Conservation (phyloP, 2,329 filamentous ascomycete genomes). For the Elsinoe necatrix region DNA sequence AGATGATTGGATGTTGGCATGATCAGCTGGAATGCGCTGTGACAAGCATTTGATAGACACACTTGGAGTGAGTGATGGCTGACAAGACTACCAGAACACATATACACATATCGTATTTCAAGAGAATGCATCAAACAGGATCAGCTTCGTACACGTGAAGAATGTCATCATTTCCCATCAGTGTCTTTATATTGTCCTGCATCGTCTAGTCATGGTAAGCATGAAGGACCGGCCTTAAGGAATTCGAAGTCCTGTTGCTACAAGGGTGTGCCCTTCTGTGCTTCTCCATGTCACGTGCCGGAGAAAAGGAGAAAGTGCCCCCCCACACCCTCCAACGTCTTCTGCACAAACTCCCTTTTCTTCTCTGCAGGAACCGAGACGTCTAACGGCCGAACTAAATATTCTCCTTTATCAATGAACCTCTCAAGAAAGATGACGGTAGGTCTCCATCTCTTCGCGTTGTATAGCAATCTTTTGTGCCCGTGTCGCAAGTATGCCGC, state of each 20-base stretch:
- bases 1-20: too few species aligned
- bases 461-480: neutral
- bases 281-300: neutral
- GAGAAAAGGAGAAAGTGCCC: neutral
- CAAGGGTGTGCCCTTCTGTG: too few species aligned
- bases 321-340: neutral
- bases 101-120: neutral
- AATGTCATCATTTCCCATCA: too few species aligned
- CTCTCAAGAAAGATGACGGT: neutral
- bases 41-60: neutral
- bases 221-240: too few species aligned
- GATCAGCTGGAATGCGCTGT: neutral
- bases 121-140: neutral
- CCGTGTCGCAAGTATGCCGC: neutral
- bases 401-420: constrained; percentile 1
- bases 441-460: neutral
- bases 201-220: too few species aligned
- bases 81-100: neutral
- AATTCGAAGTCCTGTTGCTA: too few species aligned
- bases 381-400: neutral
- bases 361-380: neutral
- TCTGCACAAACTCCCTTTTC: neutral
- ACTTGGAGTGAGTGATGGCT: too few species aligned
- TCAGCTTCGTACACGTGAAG: too few species aligned
- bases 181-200: too few species aligned